phyloP scores from a whole-genome alignment of 306 rosid species.

The Citrullus colocynthis region DNA sequence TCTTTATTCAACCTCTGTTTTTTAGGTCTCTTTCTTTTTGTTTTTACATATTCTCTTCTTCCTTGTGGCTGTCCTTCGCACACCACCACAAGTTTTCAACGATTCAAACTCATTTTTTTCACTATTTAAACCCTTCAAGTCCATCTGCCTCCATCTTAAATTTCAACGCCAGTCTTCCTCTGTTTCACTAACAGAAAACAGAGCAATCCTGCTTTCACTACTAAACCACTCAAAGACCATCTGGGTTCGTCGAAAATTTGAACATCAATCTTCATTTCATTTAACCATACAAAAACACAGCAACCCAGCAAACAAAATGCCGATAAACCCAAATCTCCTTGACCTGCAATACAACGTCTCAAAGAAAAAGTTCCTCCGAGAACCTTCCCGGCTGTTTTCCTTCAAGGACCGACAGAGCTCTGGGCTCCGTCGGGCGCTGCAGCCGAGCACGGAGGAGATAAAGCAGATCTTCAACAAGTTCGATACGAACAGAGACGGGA shows the following conservation, averaged over 20 bases:
- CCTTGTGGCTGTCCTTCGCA: neutral
- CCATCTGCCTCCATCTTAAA: neutral
- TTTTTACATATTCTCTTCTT: neutral
- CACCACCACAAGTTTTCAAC: neutral
- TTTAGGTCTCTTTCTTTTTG: neutral
- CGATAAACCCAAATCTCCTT: slow-evolving; percentile 42
- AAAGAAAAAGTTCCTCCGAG: slow-evolving; percentile 42
- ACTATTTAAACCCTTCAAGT: neutral
- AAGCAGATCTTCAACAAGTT: slow-evolving; percentile 63
- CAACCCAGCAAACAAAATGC: slow-evolving; percentile 9
- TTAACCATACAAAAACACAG: neutral
- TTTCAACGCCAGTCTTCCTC: neutral
- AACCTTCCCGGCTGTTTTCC: slow-evolving; percentile 42
- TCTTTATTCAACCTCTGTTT: neutral
- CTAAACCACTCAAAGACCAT: neutral
- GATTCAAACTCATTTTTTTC: neutral
- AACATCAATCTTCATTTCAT: neutral
- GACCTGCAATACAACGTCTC: slow-evolving; percentile 69
- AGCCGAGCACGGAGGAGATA: slow-evolving; percentile 62
- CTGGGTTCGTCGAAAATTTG: neutral
- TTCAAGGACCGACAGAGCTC: slow-evolving; percentile 43
- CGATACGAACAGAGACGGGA: slow-evolving; percentile 65
- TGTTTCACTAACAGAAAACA: neutral
- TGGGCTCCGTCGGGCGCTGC: slow-evolving; percentile 18
- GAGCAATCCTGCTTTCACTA: neutral